Base-by-base conservation (phyloP, 192 early-diverging fungal genomes). In the Spizellomyces sp. region DNA sequence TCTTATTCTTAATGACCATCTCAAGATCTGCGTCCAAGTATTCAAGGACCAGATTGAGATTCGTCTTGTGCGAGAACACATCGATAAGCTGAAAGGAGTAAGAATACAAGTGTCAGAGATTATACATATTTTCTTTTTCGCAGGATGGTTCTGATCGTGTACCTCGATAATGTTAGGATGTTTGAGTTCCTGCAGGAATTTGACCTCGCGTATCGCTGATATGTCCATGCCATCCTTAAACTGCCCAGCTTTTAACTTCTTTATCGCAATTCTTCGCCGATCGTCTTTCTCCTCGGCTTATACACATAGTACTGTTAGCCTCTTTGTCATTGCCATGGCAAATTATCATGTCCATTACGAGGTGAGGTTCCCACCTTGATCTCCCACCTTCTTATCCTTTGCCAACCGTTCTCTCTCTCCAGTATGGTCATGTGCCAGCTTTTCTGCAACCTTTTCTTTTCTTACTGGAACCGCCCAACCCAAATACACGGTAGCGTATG, bases 11-110 rank as follows among this genome's bases (percentile, higher is more conserved):
- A 82, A 99, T 99, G 60, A 99, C 91, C 77, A 89, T 90, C 69
- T 99, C 97, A 61, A 99, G 74, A 76, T 99, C 98, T 9, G 93
- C 91, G 66, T 98, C 94, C 50, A 99, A 81, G 66, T 88, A 97
- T 77, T 99, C 98, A 2, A 99, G 83, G 0, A 99, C 95, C 61
- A 98, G 81, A 75, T 96, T 94, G 61, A 99, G 78, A 67, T 93
- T 95, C 12, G 90, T 89, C 62, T 95, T 93, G 77, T 96, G 90
- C 36, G 92, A 90, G 75, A 92, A 97, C 15, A 96, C 94, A 72
- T 96, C 95, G 45, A 96, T 89, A 22, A 99, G 85, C 91, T 93
- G 75, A 17, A 17, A 4, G 21, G 36, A 63, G 6, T 8, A 64
- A 36, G 27, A 0, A 36, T 36, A 36, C 0, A 36, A 36, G 27